phyloP scores from a whole-genome alignment of 192 early-diverging fungal genomes.

The Gorgonomyces haynaldii region DNA sequence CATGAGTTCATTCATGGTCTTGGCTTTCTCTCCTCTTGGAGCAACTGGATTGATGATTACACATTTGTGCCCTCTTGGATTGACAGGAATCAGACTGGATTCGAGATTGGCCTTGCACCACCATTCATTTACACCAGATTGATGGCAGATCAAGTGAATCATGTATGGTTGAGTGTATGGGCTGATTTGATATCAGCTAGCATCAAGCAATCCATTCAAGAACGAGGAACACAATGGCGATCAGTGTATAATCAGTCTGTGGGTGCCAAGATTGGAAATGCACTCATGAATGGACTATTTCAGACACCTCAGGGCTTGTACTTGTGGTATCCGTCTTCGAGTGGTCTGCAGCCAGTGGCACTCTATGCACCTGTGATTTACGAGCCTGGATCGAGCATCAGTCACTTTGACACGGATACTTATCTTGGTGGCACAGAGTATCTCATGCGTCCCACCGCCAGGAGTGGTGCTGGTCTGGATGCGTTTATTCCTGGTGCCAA shows the following conservation, averaged over 20 bases:
- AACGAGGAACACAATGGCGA: background rate
- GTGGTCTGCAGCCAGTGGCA: conserved; percentile 8
- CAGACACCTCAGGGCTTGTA: conserved; percentile 15
- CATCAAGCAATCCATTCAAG: background rate
- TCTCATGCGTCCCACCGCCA: conserved; percentile 27
- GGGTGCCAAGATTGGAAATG: conserved; percentile 5
- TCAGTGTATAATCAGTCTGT: conserved; percentile 3
- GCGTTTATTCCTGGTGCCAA: conserved; percentile 9
- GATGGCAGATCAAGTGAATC: conserved; percentile 15
- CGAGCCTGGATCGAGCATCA: conserved; percentile 16
- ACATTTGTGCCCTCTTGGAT: conserved; percentile 15
- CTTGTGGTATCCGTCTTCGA: conserved; percentile 15
- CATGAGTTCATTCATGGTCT: conserved; percentile 35
- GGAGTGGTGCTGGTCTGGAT: conserved; percentile 14
- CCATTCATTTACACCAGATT: conserved; percentile 25
- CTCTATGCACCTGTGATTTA: conserved; percentile 20
- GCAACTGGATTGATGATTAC: background rate
- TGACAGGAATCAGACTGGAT: conserved; percentile 1
- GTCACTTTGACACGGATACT: conserved; percentile 17
- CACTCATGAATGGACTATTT: conserved; percentile 5
- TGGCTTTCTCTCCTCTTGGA: conserved; percentile 33
- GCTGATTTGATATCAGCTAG: conserved; percentile 9
- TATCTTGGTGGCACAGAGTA: conserved; percentile 16
- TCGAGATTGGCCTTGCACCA: conserved; percentile 9
- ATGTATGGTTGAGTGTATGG: conserved; percentile 23